Percentiles rank a stretch among this genome's conserved stretches.
Evolutionary conservation across 169 alveolate genomes (phyloP).

Genomic region (Prorocentrum cordatum): DNA sequence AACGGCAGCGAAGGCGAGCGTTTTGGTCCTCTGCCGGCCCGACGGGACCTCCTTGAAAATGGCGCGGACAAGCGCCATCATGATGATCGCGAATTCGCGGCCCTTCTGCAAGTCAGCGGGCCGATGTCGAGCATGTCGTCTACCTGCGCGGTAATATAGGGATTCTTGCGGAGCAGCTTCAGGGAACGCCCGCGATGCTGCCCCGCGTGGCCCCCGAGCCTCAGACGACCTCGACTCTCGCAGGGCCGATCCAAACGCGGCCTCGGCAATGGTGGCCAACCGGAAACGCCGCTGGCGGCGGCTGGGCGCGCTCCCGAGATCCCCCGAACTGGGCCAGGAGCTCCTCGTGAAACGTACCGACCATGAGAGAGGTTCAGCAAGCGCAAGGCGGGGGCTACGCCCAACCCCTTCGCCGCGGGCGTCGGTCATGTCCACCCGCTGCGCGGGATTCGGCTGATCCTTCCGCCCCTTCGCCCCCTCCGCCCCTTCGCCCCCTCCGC

Average conservation of each 20-base stretch:
- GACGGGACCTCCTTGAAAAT: background rate
- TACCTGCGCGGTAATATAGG: background rate
- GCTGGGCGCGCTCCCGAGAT: too few relatives aligned
- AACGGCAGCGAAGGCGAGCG: background rate
- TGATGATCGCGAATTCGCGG: background rate
- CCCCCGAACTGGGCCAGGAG: too few relatives aligned
- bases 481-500: too few relatives aligned
- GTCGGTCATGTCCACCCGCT: too few relatives aligned
- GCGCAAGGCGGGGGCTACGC: too few relatives aligned
- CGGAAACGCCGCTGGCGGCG: background rate
- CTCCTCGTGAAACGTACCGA: too few relatives aligned
- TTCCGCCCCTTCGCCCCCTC: too few relatives aligned
- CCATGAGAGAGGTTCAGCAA: too few relatives aligned
- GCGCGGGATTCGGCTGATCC: too few relatives aligned
- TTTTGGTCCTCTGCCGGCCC: background rate
- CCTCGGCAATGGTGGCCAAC: background rate
- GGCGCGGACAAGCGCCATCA: background rate
- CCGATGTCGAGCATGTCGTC: background rate
- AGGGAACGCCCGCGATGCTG: background rate
- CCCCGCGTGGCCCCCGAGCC: background rate
- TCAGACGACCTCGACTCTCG: background rate
- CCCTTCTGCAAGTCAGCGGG: background rate
- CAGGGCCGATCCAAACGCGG: background rate
- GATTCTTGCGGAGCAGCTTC: background rate
- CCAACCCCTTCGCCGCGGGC: too few relatives aligned